Evolutionary conservation across 495 filamentous ascomycete genomes (phyloP).

Genomic region (Xylaria longipes): DNA sequence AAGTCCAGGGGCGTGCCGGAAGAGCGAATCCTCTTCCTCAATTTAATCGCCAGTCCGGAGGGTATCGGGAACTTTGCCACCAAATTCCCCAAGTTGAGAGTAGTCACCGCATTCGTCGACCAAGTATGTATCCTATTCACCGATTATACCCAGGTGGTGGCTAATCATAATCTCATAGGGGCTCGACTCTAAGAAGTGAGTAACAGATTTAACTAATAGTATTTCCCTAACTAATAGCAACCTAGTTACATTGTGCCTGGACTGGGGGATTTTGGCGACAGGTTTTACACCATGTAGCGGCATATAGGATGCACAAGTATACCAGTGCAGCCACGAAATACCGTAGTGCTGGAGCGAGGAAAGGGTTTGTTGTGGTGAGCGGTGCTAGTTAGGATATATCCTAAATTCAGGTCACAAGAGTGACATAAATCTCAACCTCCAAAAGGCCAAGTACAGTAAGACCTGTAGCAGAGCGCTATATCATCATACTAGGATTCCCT

Average conservation of each 20-base stretch:
- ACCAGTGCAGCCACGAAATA: neutral
- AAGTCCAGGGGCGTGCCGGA: conserved; percentile 90
- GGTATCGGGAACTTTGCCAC: conserved; percentile 89
- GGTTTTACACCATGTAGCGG: conserved; percentile 87
- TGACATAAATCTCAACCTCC: neutral
- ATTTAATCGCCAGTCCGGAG: conserved; percentile 93
- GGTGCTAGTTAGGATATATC: neutral
- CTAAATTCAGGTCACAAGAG: neutral
- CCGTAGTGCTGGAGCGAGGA: neutral
- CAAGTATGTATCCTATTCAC: conserved; percentile 49
- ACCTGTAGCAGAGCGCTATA: neutral
- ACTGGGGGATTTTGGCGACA: conserved; percentile 94
- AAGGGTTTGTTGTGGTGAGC: neutral
- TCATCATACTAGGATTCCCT: neutral
- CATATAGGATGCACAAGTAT: neutral
- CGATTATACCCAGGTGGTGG: neutral
- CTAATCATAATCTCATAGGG: conserved; percentile 57
- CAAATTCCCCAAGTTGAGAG: conserved; percentile 87
- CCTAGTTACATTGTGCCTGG: conserved; percentile 93
- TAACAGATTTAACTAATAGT: neutral
- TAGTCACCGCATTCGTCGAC: conserved; percentile 97
- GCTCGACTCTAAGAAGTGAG: conserved; percentile 94
- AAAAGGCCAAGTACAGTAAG: neutral
- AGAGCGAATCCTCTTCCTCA: conserved; percentile 92
- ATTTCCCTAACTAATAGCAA: conserved; percentile 32